A percentile compares a stretch with the other conserved stretches of the same genome.
Conservation (phyloP, 441 rosid genomes). For the Flueggea neowawraea region DNA sequence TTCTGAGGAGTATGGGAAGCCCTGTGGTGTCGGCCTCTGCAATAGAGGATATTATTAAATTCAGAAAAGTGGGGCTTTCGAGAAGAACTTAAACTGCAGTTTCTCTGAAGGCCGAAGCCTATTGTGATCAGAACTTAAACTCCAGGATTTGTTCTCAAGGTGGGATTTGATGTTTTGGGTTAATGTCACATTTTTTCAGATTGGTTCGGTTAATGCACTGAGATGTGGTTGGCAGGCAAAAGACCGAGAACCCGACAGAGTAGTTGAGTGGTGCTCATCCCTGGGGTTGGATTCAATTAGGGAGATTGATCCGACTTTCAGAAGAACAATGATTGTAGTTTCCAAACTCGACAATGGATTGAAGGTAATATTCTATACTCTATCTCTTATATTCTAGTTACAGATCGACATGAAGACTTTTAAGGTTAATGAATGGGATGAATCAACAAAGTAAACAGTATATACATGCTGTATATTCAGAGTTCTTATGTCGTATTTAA, state of each 20-base stretch:
- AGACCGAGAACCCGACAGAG: constrained; percentile 98
- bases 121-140: constrained; percentile 97
- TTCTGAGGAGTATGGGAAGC: constrained; percentile 79
- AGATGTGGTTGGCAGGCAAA: constrained; percentile 51
- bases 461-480: too few species aligned
- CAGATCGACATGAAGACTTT: too few species aligned
- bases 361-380: constrained; percentile 42
- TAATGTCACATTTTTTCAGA: too few species aligned
- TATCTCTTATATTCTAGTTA: too few species aligned
- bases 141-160: constrained; percentile 96
- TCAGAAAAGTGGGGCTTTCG: constrained; percentile 62
- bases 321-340: constrained; percentile 81
- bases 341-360: constrained; percentile 96
- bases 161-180: constrained; percentile 10
- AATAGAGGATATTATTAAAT: constrained; percentile 72
- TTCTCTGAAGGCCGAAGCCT: constrained; percentile 55
- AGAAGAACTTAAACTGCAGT: constrained; percentile 71
- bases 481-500: too few species aligned
- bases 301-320: constrained; percentile 84
- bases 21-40: constrained; percentile 57
- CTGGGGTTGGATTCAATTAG: constrained; percentile 90
- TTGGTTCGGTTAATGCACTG: neutral
- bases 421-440: too few species aligned
- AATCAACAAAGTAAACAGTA: too few species aligned
- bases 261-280: constrained; percentile 98